Base-by-base conservation (phyloP, 345 rosid genomes). In the Melastoma malabathricum region DNA sequence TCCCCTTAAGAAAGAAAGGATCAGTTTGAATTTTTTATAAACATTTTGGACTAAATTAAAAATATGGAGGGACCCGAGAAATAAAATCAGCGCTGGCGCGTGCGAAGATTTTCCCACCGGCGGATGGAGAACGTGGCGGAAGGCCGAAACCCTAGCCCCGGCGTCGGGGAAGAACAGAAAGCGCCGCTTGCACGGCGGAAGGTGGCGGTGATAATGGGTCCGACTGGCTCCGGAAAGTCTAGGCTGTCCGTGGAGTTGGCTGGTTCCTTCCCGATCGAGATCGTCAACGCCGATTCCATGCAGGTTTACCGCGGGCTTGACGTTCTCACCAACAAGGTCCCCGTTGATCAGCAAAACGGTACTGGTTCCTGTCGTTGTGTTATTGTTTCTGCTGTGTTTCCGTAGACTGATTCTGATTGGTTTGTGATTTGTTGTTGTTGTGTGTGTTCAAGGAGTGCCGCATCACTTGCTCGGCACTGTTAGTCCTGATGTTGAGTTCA, bases 271-370 rank as follows among this genome's bases (percentile, higher is more conserved):
- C 85, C 84, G 1, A 22, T 84, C 22, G 97, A 87, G 69, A 70
- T 92, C 65, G 76, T 92, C 67, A 92, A 87, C 75, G 96, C 97
- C 47, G 97, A 92, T 69, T 87, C 95, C 31, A 92, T 87, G 98
- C 97, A 87, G 72, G 88, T 92, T 57, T 87, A 87, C 65, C 48
- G 59, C 44, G 88, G 95, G 39, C 90, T 92, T 48, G 86, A 92
- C 57, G 77, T 92, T 15, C 86, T 87, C 63, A 87, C 95, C 75
- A 92, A 87, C 57, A 92, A 87, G 39, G 82, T 87, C 39, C 70
- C 95, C 38, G 29, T 69, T 27, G 50, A 63, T 16, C 88, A 92
- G 14, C 95, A 84, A 66, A 75, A 73, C 43, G 95, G 98, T 77
- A 5, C 10, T 15, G 43, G 10, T 2, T 20, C 13, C 15, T 34